phyloP scores from a whole-genome alignment of 2,329 filamentous ascomycete genomes.

The Aureobasidium musti region DNA sequence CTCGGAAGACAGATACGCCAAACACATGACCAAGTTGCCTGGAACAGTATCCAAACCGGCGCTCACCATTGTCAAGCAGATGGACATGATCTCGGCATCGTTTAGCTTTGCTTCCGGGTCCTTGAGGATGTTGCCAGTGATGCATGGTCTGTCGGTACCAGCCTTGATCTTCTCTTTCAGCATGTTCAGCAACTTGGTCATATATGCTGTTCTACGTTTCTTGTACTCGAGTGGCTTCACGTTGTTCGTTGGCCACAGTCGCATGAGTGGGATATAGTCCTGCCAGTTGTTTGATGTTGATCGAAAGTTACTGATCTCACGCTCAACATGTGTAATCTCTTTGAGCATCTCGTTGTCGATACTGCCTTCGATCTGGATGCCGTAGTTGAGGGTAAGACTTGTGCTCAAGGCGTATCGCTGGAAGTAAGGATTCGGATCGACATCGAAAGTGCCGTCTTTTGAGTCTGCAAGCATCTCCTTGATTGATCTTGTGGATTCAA shows the following conservation, averaged over 20 bases:
- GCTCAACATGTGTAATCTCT: constrained; percentile 75
- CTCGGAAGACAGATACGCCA: constrained; percentile 70
- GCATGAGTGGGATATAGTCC: constrained; percentile 76
- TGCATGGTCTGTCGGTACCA: constrained; percentile 67
- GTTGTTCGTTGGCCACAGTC: constrained; percentile 64
- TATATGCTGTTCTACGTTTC: constrained; percentile 66
- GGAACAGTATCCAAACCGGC: constrained; percentile 81
- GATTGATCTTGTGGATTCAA: constrained; percentile 71
- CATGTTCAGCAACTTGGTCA: constrained; percentile 60
- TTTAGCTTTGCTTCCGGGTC: constrained; percentile 69
- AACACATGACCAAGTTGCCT: constrained; percentile 75
- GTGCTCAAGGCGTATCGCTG: constrained; percentile 77
- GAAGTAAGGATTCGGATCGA: constrained; percentile 73
- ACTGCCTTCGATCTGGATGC: constrained; percentile 71
- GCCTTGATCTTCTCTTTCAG: constrained; percentile 63
- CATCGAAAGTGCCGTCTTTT: constrained; percentile 60
- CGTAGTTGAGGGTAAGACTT: constrained; percentile 76
- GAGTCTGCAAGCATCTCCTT: constrained; percentile 69
- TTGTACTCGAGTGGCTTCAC: constrained; percentile 66
- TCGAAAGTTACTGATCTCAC: constrained; percentile 72
- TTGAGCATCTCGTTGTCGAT: constrained; percentile 66
- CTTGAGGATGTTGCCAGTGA: constrained; percentile 70
- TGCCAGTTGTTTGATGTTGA: constrained; percentile 79
- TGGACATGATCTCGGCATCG: constrained; percentile 72
- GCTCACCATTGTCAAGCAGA: constrained; percentile 79